Evolutionary conservation across 2,329 filamentous ascomycete species (phyloP).

Genomic region (Penicillium italicum): DNA sequence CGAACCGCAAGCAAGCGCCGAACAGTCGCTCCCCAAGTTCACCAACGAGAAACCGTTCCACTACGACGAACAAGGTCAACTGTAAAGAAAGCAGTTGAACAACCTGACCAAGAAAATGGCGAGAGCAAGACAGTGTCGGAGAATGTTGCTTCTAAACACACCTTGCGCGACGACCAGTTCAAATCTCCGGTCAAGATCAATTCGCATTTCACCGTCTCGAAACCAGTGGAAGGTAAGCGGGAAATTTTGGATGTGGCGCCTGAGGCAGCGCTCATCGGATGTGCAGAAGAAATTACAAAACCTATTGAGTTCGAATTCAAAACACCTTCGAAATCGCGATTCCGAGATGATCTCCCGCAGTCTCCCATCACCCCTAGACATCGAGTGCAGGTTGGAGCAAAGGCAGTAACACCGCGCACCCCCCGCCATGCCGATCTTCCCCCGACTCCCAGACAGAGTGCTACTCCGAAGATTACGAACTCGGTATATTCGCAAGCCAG

Average conservation of each 20-base stretch:
- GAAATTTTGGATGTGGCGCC: neutral
- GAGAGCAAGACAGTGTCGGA: conserved; percentile 24
- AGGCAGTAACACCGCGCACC: conserved; percentile 72
- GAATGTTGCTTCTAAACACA: conserved; percentile 50
- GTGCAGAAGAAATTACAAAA: conserved; percentile 45
- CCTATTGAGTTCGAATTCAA: conserved; percentile 42
- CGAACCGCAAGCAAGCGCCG: conserved; percentile 48
- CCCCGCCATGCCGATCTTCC: conserved; percentile 43
- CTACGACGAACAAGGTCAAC: conserved; percentile 36
- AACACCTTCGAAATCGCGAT: conserved; percentile 53
- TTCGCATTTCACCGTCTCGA: conserved; percentile 41
- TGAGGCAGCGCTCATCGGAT: neutral
- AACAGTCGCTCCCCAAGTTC: conserved; percentile 43
- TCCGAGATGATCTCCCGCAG: conserved; percentile 70
- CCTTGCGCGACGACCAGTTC: conserved; percentile 40
- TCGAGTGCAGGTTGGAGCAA: conserved; percentile 72
- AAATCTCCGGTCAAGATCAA: conserved; percentile 49
- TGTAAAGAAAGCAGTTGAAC: conserved; percentile 28
- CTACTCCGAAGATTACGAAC: conserved; percentile 61
- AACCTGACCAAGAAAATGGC: conserved; percentile 30
- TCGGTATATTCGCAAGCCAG: conserved; percentile 85
- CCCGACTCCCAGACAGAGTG: conserved; percentile 56
- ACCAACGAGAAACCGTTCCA: conserved; percentile 30
- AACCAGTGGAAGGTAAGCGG: conserved; percentile 36
- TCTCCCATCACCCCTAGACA: conserved; percentile 78